These are phyloP conservation scores for Parmales sp. DNA, from an alignment of 108 stramenopile species.

Conservation along the genomic window DNA sequence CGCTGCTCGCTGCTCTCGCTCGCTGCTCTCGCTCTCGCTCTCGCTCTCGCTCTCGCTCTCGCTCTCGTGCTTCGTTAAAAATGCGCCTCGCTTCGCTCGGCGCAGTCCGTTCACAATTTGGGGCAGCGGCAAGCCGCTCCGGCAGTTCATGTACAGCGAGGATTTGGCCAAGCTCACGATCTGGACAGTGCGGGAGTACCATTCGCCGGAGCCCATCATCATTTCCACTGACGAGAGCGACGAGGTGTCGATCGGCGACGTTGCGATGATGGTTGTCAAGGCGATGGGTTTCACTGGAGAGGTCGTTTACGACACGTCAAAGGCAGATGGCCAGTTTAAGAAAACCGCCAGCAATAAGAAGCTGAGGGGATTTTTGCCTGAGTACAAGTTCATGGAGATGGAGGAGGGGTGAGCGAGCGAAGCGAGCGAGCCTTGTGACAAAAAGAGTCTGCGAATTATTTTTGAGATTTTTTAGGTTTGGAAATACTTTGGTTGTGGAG, in stretches of 20 bases:
- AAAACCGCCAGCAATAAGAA: slow-evolving; percentile 94
- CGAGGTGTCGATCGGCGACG: slow-evolving; percentile 91
- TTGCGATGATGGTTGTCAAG: slow-evolving; percentile 79
- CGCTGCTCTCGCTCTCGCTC: too few relatives aligned
- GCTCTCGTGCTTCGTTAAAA: too few relatives aligned
- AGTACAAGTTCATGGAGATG: slow-evolving; percentile 87
- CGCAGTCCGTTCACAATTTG: slow-evolving; percentile 88
- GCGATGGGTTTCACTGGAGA: slow-evolving; percentile 87
- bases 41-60: too few relatives aligned
- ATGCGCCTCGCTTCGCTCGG: too few relatives aligned
- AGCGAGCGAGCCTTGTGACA: too few relatives aligned
- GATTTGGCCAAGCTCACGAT: slow-evolving; percentile 94
- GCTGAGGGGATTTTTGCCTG: slow-evolving; percentile 67
- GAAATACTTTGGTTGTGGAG: too few relatives aligned
- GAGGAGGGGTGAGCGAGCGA: slow-evolving; percentile 83
- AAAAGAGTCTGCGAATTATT: neutral
- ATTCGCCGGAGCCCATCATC: slow-evolving; percentile 83
- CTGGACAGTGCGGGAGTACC: slow-evolving; percentile 86
- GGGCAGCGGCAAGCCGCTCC: slow-evolving; percentile 88
- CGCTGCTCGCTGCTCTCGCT: too few relatives aligned
- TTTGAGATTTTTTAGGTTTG: too few relatives aligned
- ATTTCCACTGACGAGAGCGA: slow-evolving; percentile 81
- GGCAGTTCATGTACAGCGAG: slow-evolving; percentile 89
- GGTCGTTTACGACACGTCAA: slow-evolving; percentile 74
- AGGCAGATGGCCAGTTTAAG: slow-evolving; percentile 97